A percentile compares a stretch with the other conserved stretches of the same genome.
phyloP scores from a whole-genome alignment of 1,139 yeast genomes.

The Zygotorulaspora mrakii region DNA sequence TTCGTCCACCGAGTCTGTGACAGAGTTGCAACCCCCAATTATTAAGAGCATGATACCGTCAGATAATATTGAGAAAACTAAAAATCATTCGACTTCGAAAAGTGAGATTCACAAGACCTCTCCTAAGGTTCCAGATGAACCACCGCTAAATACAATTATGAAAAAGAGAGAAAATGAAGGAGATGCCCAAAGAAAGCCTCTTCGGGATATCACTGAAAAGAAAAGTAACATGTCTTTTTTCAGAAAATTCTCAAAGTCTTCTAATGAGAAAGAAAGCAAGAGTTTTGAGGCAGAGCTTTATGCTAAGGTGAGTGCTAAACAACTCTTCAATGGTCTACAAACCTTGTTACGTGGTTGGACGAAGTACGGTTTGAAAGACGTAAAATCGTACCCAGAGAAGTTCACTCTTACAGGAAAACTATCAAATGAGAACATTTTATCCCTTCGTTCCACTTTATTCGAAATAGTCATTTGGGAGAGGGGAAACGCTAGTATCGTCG shows the following conservation, averaged over 20 bases:
- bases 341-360: constrained; percentile 66
- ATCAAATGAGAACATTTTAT: constrained; percentile 57
- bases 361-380: constrained; percentile 61
- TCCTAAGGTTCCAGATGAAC: not conserved
- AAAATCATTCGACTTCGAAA: not conserved
- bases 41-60: constrained; percentile 6
- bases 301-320: constrained; percentile 39
- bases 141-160: not conserved
- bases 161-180: constrained; percentile 1
- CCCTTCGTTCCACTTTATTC: constrained; percentile 62
- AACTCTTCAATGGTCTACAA: constrained; percentile 61
- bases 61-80: constrained; percentile 1
- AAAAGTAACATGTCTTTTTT: constrained; percentile 42
- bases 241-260: constrained; percentile 52
- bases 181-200: constrained; percentile 14
- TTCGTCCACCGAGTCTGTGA: constrained; percentile 13
- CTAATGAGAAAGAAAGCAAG: constrained; percentile 34
- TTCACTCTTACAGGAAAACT: constrained; percentile 56
- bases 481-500: constrained; percentile 47
- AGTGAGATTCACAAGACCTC: not conserved
- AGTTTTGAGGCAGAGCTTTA: constrained; percentile 23
- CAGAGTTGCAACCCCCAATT: constrained; percentile 4
- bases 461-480: constrained; percentile 48
- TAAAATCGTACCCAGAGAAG: constrained; percentile 46
- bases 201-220: constrained; percentile 20